phyloP scores from a whole-genome alignment of 768 basidiomycete genomes.

The Trametes cingulata region DNA sequence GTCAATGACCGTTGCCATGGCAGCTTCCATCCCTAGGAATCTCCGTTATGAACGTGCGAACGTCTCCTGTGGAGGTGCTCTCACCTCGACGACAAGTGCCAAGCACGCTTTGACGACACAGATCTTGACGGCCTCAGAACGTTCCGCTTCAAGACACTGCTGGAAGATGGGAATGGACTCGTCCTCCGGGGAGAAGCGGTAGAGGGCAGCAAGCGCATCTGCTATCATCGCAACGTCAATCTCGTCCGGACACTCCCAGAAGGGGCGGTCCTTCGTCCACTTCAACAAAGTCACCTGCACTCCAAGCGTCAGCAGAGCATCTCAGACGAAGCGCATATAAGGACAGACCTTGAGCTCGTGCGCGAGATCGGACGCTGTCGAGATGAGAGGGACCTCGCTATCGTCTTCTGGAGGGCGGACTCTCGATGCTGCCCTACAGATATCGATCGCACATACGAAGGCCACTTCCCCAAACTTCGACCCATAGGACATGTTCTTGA shows the following conservation, averaged over 20 bases:
- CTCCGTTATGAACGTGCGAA: background rate
- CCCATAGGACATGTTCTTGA: conserved; percentile 52
- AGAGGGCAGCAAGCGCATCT: conserved; percentile 72
- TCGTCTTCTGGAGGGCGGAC: conserved; percentile 37
- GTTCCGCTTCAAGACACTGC: conserved; percentile 70
- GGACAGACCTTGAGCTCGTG: conserved; percentile 72
- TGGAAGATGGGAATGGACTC: conserved; percentile 63
- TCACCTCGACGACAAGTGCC: conserved; percentile 66
- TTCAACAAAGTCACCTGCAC: conserved; percentile 31
- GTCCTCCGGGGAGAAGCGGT: conserved; percentile 64
- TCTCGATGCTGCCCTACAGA: conserved; percentile 70
- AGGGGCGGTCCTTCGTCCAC: conserved; percentile 45
- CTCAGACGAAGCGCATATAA: background rate
- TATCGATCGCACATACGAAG: conserved; percentile 72
- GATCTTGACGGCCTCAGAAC: conserved; percentile 80
- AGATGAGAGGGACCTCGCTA: conserved; percentile 61
- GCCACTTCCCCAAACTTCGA: conserved; percentile 62
- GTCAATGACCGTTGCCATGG: conserved; percentile 58
- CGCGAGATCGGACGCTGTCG: conserved; percentile 70
- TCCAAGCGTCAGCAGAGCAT: background rate
- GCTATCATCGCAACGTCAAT: conserved; percentile 77
- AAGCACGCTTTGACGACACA: conserved; percentile 73
- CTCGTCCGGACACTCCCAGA: conserved; percentile 71
- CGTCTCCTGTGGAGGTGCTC: conserved; percentile 7
- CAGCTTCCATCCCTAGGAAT: conserved; percentile 49